Conservation (phyloP, 164 flowering plant species). For the Malania oleifera region DNA sequence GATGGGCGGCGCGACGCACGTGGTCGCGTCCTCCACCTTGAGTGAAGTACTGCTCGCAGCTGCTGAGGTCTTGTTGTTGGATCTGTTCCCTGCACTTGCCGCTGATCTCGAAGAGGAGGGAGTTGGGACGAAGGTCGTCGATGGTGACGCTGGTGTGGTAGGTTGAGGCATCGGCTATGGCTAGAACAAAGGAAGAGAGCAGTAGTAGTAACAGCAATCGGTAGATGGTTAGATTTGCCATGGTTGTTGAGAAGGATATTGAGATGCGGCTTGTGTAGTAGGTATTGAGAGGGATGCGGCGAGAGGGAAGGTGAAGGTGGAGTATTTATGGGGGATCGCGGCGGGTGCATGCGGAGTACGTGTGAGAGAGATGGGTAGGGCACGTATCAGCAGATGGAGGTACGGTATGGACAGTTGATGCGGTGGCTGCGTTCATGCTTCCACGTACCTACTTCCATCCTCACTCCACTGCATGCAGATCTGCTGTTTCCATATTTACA, state of each 20-base stretch:
- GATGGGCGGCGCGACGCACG: no score
- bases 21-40: constrained; percentile 2
- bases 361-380: background rate
- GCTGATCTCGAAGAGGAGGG: no score
- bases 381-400: background rate
- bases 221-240: constrained; percentile 5
- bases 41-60: constrained; percentile 8
- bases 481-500: no score
- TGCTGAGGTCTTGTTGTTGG: background rate
- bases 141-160: constrained; percentile 15
- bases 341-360: constrained; percentile 14
- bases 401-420: constrained; percentile 1
- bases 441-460: no score
- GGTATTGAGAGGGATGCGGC: background rate
- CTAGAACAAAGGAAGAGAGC: constrained; percentile 2
- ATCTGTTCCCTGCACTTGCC: constrained; percentile 1
- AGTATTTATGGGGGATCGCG: constrained; percentile 8
- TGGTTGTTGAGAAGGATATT: no score
- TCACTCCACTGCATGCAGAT: no score
- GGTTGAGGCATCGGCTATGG: constrained; percentile 6
- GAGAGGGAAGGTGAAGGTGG: background rate
- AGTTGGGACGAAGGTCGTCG: background rate
- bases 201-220: background rate
- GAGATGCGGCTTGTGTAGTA: no score
- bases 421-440: background rate